Percentiles rank a stretch among this genome's conserved stretches.
These are phyloP conservation scores for Pisolithus albus DNA, from an alignment of 768 basidiomycete species.

Conservation along the genomic window DNA sequence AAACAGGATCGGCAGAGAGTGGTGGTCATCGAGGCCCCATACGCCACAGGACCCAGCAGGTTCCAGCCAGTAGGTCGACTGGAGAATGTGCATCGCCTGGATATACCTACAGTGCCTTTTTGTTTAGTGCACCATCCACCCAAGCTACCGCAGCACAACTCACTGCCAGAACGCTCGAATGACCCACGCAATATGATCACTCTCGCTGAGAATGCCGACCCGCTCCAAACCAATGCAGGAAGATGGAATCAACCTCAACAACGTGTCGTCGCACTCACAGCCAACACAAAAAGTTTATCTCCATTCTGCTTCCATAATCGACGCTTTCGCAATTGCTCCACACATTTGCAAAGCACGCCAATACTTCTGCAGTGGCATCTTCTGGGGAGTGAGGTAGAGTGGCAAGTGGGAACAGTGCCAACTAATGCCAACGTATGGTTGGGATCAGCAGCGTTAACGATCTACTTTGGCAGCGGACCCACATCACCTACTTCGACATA, in stretches of 20 bases:
- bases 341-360: slow-evolving; percentile 73
- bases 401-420: slow-evolving; percentile 50
- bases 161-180: slow-evolving; percentile 86
- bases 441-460: neutral
- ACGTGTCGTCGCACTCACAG: slow-evolving; percentile 72
- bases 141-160: slow-evolving; percentile 4
- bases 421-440: slow-evolving; percentile 28
- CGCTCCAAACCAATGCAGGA: slow-evolving; percentile 73
- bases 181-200: slow-evolving; percentile 72
- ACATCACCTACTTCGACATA: slow-evolving; percentile 81
- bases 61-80: slow-evolving; percentile 95
- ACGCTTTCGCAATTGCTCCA: slow-evolving; percentile 92
- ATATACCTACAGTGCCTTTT: slow-evolving; percentile 46
- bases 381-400: slow-evolving; percentile 49
- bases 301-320: slow-evolving; percentile 99
- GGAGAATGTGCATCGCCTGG: slow-evolving; percentile 74
- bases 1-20: slow-evolving; percentile 88
- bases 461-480: slow-evolving; percentile 10
- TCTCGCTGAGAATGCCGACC: slow-evolving; percentile 53
- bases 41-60: slow-evolving; percentile 99
- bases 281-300: slow-evolving; percentile 96
- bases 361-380: slow-evolving; percentile 61
- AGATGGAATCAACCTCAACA: neutral
- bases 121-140: neutral
- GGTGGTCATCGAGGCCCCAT: slow-evolving; percentile 96